phyloP scores from a whole-genome alignment of 305 asterid species.

The Rubia balearica region DNA sequence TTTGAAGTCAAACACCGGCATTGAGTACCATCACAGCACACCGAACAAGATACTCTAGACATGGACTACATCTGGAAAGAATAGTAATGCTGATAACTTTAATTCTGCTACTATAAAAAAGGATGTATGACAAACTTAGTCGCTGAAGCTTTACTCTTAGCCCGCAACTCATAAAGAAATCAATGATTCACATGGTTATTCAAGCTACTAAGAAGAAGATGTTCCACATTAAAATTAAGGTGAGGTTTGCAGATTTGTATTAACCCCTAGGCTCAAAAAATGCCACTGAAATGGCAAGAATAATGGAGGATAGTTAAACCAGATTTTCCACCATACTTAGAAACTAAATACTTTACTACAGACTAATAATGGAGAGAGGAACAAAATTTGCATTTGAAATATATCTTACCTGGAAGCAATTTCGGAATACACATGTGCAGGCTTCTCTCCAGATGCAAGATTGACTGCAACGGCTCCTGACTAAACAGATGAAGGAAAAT shows the following conservation, averaged over 20 bases:
- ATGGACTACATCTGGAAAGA: background rate
- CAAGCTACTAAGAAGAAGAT: background rate
- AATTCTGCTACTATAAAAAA: background rate
- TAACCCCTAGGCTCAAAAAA: background rate
- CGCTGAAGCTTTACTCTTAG: background rate
- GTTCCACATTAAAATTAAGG: background rate
- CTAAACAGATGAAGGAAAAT: conserved; percentile 32
- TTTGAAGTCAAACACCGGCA: background rate
- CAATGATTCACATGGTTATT: background rate
- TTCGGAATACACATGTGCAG: conserved; percentile 96
- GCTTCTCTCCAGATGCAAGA: conserved; percentile 85
- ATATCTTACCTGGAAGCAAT: conserved; percentile 78
- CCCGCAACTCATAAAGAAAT: background rate
- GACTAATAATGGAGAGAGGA: conserved; percentile 11
- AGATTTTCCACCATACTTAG: background rate
- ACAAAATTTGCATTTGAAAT: background rate
- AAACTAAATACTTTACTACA: background rate
- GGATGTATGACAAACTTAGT: background rate
- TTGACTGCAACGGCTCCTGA: conserved; percentile 95
- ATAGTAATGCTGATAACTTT: background rate
- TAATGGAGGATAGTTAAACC: background rate
- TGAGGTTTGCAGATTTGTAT: background rate
- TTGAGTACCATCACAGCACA: background rate
- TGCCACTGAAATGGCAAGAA: background rate
- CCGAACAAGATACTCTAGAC: background rate